Conservation (phyloP, 768 basidiomycete genomes). For the Cystofilobasidium bisporidii region DNA sequence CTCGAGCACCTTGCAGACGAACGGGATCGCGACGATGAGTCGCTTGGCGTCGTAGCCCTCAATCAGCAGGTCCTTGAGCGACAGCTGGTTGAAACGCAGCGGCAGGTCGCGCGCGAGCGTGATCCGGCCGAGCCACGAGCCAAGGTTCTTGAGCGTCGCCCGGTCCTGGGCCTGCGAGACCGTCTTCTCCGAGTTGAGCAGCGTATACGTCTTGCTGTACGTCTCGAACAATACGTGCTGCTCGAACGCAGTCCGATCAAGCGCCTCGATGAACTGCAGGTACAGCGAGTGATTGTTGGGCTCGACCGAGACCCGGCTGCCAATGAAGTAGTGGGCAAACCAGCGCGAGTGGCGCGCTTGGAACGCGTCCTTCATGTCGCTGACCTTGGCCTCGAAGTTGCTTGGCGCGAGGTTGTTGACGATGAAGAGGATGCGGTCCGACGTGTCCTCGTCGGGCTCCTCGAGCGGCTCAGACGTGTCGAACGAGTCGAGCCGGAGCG, state of each 20-base stretch:
- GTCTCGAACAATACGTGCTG: slow-evolving; percentile 89
- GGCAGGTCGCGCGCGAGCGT: slow-evolving; percentile 87
- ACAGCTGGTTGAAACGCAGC: slow-evolving; percentile 82
- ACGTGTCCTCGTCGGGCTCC: slow-evolving; percentile 70
- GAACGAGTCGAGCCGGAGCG: slow-evolving; percentile 63
- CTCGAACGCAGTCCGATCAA: slow-evolving; percentile 55
- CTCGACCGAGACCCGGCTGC: slow-evolving; percentile 88
- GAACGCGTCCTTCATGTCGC: slow-evolving; percentile 77
- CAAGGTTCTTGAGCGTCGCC: slow-evolving; percentile 81
- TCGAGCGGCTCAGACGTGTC: slow-evolving; percentile 50
- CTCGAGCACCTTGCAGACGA: slow-evolving; percentile 93
- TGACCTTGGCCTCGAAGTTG: slow-evolving; percentile 80
- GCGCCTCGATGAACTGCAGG: slow-evolving; percentile 78
- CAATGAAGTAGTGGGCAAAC: slow-evolving; percentile 97
- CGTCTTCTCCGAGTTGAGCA: slow-evolving; percentile 87
- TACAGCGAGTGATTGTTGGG: slow-evolving; percentile 95
- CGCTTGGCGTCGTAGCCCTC: slow-evolving; percentile 90
- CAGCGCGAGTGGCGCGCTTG: slow-evolving; percentile 75
- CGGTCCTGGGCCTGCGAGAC: slow-evolving; percentile 77
- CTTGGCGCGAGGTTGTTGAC: slow-evolving; percentile 93
- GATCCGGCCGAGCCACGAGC: slow-evolving; percentile 84
- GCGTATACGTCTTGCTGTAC: slow-evolving; percentile 66
- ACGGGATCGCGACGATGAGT: slow-evolving; percentile 87
- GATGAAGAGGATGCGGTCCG: slow-evolving; percentile 92
- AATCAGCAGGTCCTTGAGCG: slow-evolving; percentile 93